These are phyloP conservation scores for Acer yangbiense DNA, from an alignment of 345 rosid genomes.

Conservation along the genomic window DNA sequence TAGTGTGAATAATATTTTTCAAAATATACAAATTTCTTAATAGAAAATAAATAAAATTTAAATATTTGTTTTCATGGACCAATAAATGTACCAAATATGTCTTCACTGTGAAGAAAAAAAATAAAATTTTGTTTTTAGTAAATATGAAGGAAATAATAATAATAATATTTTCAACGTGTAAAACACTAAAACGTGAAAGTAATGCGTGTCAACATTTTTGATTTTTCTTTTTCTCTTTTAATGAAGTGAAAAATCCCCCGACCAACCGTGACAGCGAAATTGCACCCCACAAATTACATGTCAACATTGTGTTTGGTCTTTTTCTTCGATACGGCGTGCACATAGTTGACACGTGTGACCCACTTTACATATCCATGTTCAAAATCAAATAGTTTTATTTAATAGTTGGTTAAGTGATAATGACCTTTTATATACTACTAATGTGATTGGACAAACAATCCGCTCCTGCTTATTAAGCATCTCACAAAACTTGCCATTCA, in stretches of 20 bases:
- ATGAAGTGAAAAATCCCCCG: background rate
- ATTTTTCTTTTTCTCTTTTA: background rate
- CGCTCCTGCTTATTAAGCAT: too few species aligned
- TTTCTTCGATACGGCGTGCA: background rate
- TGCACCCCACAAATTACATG: background rate
- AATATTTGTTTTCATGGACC: too few species aligned
- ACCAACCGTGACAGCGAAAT: background rate
- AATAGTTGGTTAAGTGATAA: too few species aligned
- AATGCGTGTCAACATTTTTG: background rate
- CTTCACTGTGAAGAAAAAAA: background rate
- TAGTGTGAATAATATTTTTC: too few species aligned
- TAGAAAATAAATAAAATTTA: too few species aligned
- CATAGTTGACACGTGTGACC: background rate
- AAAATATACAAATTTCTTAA: too few species aligned
- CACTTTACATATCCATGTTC: background rate
- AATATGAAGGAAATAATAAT: too few species aligned
- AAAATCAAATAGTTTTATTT: background rate
- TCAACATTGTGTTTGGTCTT: background rate
- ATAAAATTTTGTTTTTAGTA: too few species aligned
- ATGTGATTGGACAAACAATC: too few species aligned
- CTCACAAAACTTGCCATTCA: too few species aligned
- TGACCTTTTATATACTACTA: too few species aligned
- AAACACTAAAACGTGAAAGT: background rate
- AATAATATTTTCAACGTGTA: background rate
- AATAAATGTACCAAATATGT: too few species aligned